Conservation (phyloP, 2,329 filamentous ascomycete species). For the Leptographium wingfieldii region DNA sequence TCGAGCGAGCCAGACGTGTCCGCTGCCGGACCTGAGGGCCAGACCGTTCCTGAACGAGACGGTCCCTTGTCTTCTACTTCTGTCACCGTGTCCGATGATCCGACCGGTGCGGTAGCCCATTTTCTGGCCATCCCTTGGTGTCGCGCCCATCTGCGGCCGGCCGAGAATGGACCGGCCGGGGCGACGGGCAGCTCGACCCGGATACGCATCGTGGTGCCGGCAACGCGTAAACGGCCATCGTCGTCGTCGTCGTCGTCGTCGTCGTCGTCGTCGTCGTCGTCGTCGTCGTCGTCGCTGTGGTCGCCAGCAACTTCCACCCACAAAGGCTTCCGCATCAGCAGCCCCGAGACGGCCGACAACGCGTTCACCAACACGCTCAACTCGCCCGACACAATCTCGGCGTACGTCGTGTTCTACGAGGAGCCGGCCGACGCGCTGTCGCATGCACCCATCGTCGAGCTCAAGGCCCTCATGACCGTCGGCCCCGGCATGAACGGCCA, state of each 20-base stretch:
- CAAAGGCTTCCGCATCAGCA: constrained; percentile 2
- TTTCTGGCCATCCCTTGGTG: constrained; percentile 36
- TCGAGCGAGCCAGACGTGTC: neutral
- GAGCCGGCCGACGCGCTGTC: constrained; percentile 13
- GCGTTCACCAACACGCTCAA: constrained; percentile 36
- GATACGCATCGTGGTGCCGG: constrained; percentile 25
- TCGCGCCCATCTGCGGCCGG: constrained; percentile 26
- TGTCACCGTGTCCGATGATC: too few relatives aligned
- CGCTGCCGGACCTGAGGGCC: neutral
- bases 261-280: too few relatives aligned
- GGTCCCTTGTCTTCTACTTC: neutral
- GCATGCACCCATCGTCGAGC: constrained; percentile 14
- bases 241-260: neutral
- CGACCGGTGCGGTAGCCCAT: constrained; percentile 5
- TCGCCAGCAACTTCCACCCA: neutral
- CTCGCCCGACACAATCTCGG: constrained; percentile 33
- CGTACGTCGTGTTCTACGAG: constrained; percentile 29
- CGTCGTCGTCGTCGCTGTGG: constrained; percentile 16
- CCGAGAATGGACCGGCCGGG: constrained; percentile 11
- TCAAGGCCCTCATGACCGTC: constrained; percentile 26
- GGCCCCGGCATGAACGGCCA: constrained; percentile 42
- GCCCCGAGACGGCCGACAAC: constrained; percentile 3
- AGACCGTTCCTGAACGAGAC: neutral
- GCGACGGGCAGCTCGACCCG: constrained; percentile 4
- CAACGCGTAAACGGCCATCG: constrained; percentile 24